These are phyloP conservation scores for Gossypium gossypioides DNA, from an alignment of 441 rosid species.

Conservation along the genomic window DNA sequence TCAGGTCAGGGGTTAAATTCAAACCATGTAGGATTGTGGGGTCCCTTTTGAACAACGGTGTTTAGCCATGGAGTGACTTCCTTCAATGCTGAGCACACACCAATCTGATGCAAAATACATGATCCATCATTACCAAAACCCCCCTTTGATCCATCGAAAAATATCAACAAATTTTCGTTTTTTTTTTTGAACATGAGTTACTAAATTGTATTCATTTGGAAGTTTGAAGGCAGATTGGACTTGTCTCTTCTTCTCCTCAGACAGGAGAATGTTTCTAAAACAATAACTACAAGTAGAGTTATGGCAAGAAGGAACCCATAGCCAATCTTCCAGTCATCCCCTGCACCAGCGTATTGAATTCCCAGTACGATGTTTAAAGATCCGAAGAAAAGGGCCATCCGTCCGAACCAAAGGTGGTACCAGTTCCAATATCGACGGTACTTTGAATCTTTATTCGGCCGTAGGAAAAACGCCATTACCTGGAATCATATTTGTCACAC, in stretches of 20 bases:
- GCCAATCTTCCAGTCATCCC: conserved; percentile 57
- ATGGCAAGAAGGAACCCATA: conserved; percentile 54
- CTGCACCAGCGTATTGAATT: conserved; percentile 46
- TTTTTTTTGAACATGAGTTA: conserved; percentile 11
- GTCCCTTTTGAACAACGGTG: background rate
- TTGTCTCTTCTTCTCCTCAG: conserved; percentile 33
- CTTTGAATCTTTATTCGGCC: conserved; percentile 69
- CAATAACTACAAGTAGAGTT: conserved; percentile 39
- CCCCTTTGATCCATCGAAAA: background rate
- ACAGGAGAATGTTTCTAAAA: conserved; percentile 46
- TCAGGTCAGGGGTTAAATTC: background rate
- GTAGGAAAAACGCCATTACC: conserved; percentile 72
- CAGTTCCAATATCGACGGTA: conserved; percentile 70
- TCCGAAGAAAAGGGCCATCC: conserved; percentile 68
- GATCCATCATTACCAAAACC: background rate
- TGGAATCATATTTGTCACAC: conserved; percentile 16
- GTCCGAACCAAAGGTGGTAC: conserved; percentile 84
- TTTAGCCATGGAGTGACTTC: conserved; percentile 4
- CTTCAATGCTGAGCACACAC: background rate
- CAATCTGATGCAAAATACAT: conserved; percentile 4
- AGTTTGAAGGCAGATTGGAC: conserved; percentile 28
- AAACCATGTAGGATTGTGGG: background rate
- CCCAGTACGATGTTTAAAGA: conserved; percentile 62
- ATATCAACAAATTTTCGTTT: background rate
- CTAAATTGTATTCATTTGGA: conserved; percentile 62